phyloP scores from a whole-genome alignment of 75 land plant species.

The Cunninghamia lanceolata region DNA sequence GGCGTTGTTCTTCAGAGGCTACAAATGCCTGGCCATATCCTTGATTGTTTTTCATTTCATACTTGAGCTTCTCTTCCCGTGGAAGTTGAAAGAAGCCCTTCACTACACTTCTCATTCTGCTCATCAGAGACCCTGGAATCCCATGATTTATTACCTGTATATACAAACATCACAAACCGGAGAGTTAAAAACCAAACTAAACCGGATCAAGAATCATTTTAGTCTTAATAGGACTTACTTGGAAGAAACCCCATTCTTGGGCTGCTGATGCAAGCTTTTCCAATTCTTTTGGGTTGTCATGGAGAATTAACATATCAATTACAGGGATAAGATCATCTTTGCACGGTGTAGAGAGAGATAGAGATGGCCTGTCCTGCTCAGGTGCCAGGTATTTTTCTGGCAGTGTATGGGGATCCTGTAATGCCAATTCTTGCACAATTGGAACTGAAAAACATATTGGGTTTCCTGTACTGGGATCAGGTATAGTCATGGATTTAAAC shows the following conservation, averaged over 20 bases:
- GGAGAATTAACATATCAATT: background rate
- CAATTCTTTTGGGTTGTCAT: background rate
- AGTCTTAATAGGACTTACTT: background rate
- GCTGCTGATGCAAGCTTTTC: background rate
- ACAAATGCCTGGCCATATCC: constrained; percentile 72
- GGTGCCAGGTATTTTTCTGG: background rate
- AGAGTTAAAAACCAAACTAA: no score
- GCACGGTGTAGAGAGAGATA: background rate
- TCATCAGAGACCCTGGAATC: background rate
- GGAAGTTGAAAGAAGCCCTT: no score
- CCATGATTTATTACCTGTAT: constrained; percentile 18
- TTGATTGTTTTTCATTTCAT: background rate
- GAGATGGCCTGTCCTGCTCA: background rate
- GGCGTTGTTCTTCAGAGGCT: constrained; percentile 48
- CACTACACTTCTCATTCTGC: no score
- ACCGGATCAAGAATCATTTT: background rate
- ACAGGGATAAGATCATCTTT: background rate
- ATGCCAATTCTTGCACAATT: background rate
- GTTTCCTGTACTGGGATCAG: background rate
- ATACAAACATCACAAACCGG: background rate
- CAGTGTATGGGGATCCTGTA: background rate
- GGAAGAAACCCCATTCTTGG: background rate
- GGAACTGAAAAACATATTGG: background rate
- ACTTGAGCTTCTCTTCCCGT: constrained; percentile 14
- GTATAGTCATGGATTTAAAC: background rate